Evolutionary conservation across 192 early-diverging fungal genomes (phyloP).

Genomic region (Coemansia nantahalensis): DNA sequence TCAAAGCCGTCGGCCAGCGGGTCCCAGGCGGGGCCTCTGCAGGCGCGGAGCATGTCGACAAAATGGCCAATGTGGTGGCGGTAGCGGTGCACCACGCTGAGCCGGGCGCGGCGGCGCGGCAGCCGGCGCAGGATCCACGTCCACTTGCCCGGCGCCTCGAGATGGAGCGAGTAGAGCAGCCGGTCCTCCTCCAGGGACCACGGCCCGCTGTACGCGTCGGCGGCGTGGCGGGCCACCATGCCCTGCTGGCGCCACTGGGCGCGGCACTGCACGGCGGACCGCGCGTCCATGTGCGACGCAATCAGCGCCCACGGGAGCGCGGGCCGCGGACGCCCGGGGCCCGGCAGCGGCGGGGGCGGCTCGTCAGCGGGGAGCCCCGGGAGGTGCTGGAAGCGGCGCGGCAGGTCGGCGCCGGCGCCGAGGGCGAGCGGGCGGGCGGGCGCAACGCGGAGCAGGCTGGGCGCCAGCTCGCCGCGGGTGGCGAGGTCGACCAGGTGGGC

Average conservation of each 20-base stretch:
- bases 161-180: conserved; percentile 14
- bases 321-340: neutral
- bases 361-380: neutral
- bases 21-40: conserved; percentile 30
- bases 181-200: conserved; percentile 40
- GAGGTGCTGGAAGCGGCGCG: too few relatives aligned
- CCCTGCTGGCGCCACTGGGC: conserved; percentile 7
- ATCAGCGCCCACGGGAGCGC: conserved; percentile 19
- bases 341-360: neutral
- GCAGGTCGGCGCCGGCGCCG: neutral
- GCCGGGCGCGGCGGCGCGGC: conserved; percentile 4
- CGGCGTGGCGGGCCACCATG: neutral
- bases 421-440: too few relatives aligned
- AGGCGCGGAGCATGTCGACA: conserved; percentile 22
- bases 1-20: conserved; percentile 29
- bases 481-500: conserved; percentile 23
- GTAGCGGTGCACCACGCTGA: conserved; percentile 1
- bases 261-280: conserved; percentile 20
- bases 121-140: conserved; percentile 8
- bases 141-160: conserved; percentile 6
- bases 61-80: conserved; percentile 5
- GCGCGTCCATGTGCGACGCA: conserved; percentile 21
- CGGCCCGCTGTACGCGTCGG: conserved; percentile 6
- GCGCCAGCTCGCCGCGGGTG: neutral
- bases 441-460: neutral